Evolutionary conservation across 352 stramenopile genomes (phyloP).

Genomic region (Saprolegnia parasitica): DNA sequence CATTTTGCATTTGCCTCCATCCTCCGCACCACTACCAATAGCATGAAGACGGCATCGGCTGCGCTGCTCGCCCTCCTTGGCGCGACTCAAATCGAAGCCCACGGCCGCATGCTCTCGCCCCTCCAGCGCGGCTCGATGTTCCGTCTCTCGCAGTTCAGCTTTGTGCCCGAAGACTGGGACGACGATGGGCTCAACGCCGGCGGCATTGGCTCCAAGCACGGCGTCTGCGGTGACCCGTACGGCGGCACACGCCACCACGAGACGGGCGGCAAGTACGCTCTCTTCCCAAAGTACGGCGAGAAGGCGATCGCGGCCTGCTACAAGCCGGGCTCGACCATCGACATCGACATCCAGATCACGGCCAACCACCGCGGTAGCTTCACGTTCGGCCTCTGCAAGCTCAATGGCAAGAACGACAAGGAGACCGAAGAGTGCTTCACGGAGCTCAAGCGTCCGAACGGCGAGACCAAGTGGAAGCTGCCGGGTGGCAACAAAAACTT

Average conservation of each 20-base stretch:
- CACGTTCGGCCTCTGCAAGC: constrained; percentile 43
- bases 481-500: constrained; percentile 20
- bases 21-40: no score
- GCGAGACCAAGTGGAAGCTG: constrained; percentile 27
- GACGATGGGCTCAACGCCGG: constrained; percentile 12
- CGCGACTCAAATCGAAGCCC: not conserved
- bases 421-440: constrained; percentile 19
- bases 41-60: not conserved
- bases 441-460: constrained; percentile 34
- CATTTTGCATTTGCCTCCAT: not conserved
- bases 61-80: not conserved
- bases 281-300: not conserved
- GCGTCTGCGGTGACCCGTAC: constrained; percentile 7
- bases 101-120: constrained; percentile 3
- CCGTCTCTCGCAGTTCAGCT: constrained; percentile 1
- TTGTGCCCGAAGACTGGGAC: constrained; percentile 8
- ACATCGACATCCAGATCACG: constrained; percentile 39
- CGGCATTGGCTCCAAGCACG: constrained; percentile 8
- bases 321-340: constrained; percentile 28
- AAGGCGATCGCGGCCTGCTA: constrained; percentile 13
- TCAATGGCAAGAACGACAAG: constrained; percentile 7
- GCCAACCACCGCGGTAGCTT: constrained; percentile 48
- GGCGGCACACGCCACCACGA: not conserved
- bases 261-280: constrained; percentile 5
- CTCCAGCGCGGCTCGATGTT: not conserved